Base-by-base conservation (phyloP, 2,329 filamentous ascomycete genomes). In the Pseudocercospora crystallina region DNA sequence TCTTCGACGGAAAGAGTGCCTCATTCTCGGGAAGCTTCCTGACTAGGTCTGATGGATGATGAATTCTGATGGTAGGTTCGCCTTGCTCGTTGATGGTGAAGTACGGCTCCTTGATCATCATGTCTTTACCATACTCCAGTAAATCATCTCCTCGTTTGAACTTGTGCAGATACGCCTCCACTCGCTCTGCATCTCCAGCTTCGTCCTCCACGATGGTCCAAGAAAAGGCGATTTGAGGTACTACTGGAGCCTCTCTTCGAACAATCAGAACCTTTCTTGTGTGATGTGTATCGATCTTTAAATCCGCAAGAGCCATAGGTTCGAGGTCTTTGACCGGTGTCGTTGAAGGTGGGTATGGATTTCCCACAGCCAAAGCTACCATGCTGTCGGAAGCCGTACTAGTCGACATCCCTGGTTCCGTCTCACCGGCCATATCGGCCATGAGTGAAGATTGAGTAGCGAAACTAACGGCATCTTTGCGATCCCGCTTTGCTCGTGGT, bases 151-250 rank as follows among this genome's bases (percentile, higher is more conserved):
- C 66, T 31, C 51, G 49, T 11, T 42, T 53, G 8, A 41, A 54
- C 41, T 67, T 71, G 35, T 73, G 71, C 14, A 74, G 43, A 29
- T 61, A 68, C 0, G 60, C 37, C 29, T 61, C 59, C 43, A 61
- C 31, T 7, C 59, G 49, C 46, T 60, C 59, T 5, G 49, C 63
- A 2, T 61, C 59, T 3, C 47, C 57, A 3, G 57, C 47, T 5
- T 58, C 61, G 12, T 58, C 57, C 37, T 69, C 64, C 0, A 72
- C 64, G n/a, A 67, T 47, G 5, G 57, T 64, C 61, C 62, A 66
- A 5, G 62, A 62, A 13, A 30, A 47, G 3, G 49, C 53, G 13
- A 50, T 51, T 14, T 52, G 43, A 17, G 48, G 44, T 9, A 61
- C 57, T 8, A 58, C 60, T 7, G 58, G 54, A n/a, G 47, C 51